These are phyloP conservation scores for Hanseniaspora guilliermondii DNA, from an alignment of 805 yeast species.

Conservation along the genomic window DNA sequence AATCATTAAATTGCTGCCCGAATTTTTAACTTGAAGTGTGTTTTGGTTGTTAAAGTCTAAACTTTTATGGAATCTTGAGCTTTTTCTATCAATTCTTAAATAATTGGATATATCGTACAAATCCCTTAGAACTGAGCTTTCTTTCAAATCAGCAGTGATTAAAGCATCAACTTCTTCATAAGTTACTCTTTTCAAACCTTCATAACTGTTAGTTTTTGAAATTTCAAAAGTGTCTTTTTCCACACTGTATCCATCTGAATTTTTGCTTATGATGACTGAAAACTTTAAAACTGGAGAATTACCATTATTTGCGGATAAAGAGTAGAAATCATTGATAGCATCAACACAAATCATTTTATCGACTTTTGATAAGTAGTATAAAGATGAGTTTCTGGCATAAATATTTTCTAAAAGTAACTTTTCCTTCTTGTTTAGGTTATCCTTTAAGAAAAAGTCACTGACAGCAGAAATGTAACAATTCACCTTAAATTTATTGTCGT, in stretches of 20 bases:
- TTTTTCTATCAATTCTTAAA: neutral
- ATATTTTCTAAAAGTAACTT: neutral
- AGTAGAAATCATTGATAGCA: neutral
- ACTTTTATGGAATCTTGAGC: neutral
- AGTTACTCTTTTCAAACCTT: neutral
- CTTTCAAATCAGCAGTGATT: neutral
- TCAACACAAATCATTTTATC: neutral
- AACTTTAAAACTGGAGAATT: neutral
- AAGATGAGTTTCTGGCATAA: neutral
- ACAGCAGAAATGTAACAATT: slow-evolving; percentile 14
- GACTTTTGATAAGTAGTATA: neutral
- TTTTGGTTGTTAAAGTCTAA: neutral
- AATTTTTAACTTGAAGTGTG: neutral
- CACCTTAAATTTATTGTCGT: slow-evolving; percentile 14
- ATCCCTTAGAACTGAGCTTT: neutral
- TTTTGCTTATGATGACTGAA: neutral
- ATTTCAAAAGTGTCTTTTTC: neutral
- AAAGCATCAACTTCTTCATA: neutral
- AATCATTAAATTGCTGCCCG: neutral
- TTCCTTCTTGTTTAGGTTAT: neutral
- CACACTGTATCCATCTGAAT: neutral
- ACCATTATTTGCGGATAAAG: neutral
- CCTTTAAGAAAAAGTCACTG: slow-evolving; percentile 25
- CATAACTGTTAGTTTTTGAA: neutral
- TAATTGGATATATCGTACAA: neutral